These are phyloP conservation scores for Geotrichum klebahnii DNA, from an alignment of 1,139 yeast species.

Conservation along the genomic window DNA sequence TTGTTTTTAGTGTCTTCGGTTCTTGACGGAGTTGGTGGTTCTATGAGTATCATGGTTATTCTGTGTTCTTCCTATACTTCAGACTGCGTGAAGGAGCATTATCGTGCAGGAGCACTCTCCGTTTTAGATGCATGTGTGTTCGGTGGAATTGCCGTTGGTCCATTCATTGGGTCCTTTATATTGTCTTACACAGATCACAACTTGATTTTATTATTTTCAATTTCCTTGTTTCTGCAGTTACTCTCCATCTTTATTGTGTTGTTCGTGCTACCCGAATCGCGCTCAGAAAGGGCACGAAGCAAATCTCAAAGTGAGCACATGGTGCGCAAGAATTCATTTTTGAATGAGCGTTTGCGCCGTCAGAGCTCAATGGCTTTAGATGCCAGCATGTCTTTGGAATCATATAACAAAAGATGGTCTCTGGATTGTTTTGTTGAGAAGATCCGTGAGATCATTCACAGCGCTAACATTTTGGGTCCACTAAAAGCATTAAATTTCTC, in stretches of 20 bases:
- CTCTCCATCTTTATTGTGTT: slow-evolving; percentile 39
- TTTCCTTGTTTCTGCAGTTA: slow-evolving; percentile 28
- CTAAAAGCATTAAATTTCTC: slow-evolving; percentile 41
- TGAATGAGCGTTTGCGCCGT: slow-evolving; percentile 16
- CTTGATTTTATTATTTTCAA: slow-evolving; percentile 31
- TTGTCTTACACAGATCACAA: slow-evolving; percentile 32
- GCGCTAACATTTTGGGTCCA: slow-evolving; percentile 43
- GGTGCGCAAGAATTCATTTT: slow-evolving; percentile 11
- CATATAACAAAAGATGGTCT: too few species aligned
- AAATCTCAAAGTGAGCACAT: slow-evolving; percentile 38
- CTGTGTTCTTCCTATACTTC: slow-evolving; percentile 58
- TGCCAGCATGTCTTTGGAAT: too few species aligned
- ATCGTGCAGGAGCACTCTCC: slow-evolving; percentile 56
- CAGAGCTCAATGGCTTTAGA: too few species aligned
- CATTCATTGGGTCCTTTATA: slow-evolving; percentile 51
- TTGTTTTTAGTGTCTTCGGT: slow-evolving; percentile 42
- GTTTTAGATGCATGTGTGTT: slow-evolving; percentile 54
- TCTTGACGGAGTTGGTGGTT: slow-evolving; percentile 54
- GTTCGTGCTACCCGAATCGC: slow-evolving; percentile 55
- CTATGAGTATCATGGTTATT: slow-evolving; percentile 49
- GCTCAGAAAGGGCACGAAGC: slow-evolving; percentile 46
- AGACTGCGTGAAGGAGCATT: slow-evolving; percentile 56
- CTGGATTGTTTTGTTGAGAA: slow-evolving; percentile 19
- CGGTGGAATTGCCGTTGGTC: slow-evolving; percentile 63
- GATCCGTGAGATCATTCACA: slow-evolving; percentile 20